Conservation (phyloP, 2,329 filamentous ascomycete genomes). For the Neofusicoccum kwambonambiense region DNA sequence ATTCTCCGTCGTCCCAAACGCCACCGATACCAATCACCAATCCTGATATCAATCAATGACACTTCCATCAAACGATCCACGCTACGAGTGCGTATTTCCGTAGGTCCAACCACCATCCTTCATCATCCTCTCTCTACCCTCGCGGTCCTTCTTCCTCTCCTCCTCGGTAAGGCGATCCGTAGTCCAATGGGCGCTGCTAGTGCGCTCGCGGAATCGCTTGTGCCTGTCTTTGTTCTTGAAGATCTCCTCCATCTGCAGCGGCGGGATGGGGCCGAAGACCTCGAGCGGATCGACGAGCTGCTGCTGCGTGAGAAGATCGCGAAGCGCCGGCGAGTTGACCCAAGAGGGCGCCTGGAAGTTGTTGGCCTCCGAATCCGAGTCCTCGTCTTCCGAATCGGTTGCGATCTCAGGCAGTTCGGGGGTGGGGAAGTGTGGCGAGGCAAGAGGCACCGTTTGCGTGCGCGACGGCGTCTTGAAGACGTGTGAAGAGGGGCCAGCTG, state of each 20-base stretch:
- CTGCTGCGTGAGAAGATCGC: slow-evolving; percentile 72
- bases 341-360: slow-evolving; percentile 69
- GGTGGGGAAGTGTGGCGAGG: slow-evolving; percentile 82
- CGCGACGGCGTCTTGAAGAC: slow-evolving; percentile 68
- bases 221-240: slow-evolving; percentile 87
- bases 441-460: slow-evolving; percentile 60
- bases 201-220: slow-evolving; percentile 85
- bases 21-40: neutral
- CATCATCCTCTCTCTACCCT: slow-evolving; percentile 74
- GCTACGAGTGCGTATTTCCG: neutral
- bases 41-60: neutral
- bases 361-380: slow-evolving; percentile 45
- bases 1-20: neutral
- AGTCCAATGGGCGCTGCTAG: slow-evolving; percentile 93
- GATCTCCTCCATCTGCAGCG: slow-evolving; percentile 93
- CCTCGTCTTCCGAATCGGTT: slow-evolving; percentile 87
- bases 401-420: slow-evolving; percentile 94
- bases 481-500: slow-evolving; percentile 18
- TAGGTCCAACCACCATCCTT: slow-evolving; percentile 75
- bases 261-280: slow-evolving; percentile 85
- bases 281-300: slow-evolving; percentile 79
- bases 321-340: slow-evolving; percentile 84
- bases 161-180: slow-evolving; percentile 83
- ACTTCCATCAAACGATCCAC: neutral
- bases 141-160: slow-evolving; percentile 77